These are phyloP conservation scores for Trichoderma atrobrunneum DNA, from an alignment of 2,329 filamentous ascomycete genomes.

Conservation along the genomic window DNA sequence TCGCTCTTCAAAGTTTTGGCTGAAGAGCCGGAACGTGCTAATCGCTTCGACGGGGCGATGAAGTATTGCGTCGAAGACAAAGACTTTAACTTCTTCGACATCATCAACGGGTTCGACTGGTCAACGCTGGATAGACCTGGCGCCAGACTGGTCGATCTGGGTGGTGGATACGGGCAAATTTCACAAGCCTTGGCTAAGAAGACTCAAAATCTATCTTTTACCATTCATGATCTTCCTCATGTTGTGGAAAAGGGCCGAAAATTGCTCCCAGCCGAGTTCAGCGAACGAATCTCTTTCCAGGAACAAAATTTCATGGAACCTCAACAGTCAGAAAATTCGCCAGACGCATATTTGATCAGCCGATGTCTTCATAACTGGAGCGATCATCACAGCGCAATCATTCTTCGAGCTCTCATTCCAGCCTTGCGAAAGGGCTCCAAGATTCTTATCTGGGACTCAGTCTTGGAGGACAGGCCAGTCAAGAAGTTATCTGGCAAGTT, in stretches of 20 bases:
- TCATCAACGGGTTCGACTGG: neutral
- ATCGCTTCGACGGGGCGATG: neutral
- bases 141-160: neutral
- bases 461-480: neutral
- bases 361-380: neutral
- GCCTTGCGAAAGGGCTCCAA: neutral
- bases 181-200: neutral
- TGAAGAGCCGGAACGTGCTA: neutral
- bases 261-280: neutral
- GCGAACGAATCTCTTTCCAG: neutral
- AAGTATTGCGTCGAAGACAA: neutral
- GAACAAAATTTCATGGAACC: neutral
- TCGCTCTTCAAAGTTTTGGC: neutral
- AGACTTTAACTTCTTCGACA: neutral
- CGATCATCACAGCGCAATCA: neutral
- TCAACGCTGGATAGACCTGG: neutral
- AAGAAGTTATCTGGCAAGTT: neutral
- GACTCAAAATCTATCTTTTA: neutral
- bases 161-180: neutral
- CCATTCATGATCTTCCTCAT: neutral
- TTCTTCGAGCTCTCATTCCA: neutral
- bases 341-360: neutral
- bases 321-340: neutral
- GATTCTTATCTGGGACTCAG: neutral
- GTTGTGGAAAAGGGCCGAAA: neutral